Evolutionary conservation across 768 basidiomycete species (phyloP), one percentile per base, ranked within the genome.

Genomic region (Jaapia argillacea): DNA sequence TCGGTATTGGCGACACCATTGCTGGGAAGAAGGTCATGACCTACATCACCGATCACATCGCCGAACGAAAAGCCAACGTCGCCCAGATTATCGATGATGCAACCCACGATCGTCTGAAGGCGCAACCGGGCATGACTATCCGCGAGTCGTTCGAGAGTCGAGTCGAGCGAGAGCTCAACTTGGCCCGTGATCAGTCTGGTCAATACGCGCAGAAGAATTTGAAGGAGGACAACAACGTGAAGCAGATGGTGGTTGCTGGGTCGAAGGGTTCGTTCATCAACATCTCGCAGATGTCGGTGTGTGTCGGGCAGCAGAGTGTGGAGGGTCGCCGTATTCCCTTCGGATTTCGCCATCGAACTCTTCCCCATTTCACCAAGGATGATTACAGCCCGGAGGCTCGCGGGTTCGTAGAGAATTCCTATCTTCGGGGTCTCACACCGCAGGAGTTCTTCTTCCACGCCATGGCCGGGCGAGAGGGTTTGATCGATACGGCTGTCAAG

Each of bases 391-490:
- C 96, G 1, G 94, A 98, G 57, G 86, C 96, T 4, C 83, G 94
- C 44, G 96, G 96, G 14, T 99, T 98, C 60, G 96, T 99, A 48
- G 96, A 98, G 63, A 99, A 99, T 60, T 98, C 96, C 18, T 98
- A 98, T 55, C 71, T 98, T 25, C 85, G 93, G 45, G 93, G 96
- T 21, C 61, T 99, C 47, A 98, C 93, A 2, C 94, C 96, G 0
- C 92, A 97, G 51, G 96, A 99, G 58, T 99, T 90, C 72, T 98
- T 98, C 75, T 98, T 99, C 80, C 96, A 99, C 62, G 96, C 96
- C 45, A 98, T 98, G 94, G 94, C 94, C 54, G 94, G 96, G 64
- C 88, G 96, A 53, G 96, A 98, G 65, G 96, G 96, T 71, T 66
- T 99, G 42, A 97, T 98, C 55, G 96, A 99, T 72, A 98, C 96